Conservation (phyloP, 2,329 filamentous ascomycete species). For the Orbilia ellipsospora region DNA sequence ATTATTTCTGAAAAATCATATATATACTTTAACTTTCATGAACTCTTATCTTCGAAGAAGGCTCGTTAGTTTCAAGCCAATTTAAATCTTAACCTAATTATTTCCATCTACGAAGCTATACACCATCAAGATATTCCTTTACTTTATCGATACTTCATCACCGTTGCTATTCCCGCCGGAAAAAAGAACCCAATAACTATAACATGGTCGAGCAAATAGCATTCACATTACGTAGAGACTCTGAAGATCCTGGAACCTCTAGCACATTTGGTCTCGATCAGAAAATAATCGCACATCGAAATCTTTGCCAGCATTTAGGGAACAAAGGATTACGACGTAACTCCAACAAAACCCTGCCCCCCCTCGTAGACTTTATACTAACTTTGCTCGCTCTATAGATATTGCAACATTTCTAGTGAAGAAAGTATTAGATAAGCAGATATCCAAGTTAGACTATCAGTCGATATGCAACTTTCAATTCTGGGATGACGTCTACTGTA, state of each 20-base stretch:
- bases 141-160: too few species aligned
- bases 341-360: too few species aligned
- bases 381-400: constrained; percentile 1
- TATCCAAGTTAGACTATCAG: constrained; percentile 26
- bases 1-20: too few species aligned
- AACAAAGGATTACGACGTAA: constrained; percentile 39
- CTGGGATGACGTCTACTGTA: constrained; percentile 51
- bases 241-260: neutral
- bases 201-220: constrained; percentile 40
- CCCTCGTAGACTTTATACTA: too few species aligned
- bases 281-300: constrained; percentile 27
- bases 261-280: constrained; percentile 34
- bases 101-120: too few species aligned
- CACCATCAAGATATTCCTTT: too few species aligned
- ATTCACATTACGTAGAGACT: constrained; percentile 20
- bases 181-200: too few species aligned
- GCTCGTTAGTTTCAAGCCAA: too few species aligned
- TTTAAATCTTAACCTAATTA: too few species aligned
- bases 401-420: constrained; percentile 43
- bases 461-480: constrained; percentile 33
- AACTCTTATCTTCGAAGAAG: too few species aligned
- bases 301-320: constrained; percentile 33
- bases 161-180: too few species aligned
- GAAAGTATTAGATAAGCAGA: constrained; percentile 31
- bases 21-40: too few species aligned